phyloP scores from a whole-genome alignment of 1,284 basidiomycete species.

The Megacollybia platyphylla region DNA sequence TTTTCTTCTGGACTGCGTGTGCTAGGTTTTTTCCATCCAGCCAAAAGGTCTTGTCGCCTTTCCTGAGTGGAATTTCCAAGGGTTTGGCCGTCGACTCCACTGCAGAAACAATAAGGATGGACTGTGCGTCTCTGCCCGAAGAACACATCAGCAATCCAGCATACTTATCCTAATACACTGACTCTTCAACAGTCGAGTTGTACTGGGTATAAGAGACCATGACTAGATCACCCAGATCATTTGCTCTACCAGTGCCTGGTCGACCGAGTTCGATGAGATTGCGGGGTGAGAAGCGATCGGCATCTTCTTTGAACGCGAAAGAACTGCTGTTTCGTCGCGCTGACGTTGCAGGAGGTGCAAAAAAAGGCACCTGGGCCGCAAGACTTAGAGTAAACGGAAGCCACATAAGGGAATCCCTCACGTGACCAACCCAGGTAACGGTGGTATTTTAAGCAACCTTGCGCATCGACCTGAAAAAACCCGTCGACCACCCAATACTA shows the following conservation, averaged over 20 bases:
- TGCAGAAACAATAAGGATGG: conserved; percentile 43
- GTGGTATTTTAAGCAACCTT: too few species aligned
- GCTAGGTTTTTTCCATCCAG: conserved; percentile 55
- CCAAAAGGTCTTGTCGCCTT: conserved; percentile 69
- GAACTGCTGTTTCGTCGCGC: too few species aligned
- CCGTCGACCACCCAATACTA: too few species aligned
- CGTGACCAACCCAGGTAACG: too few species aligned
- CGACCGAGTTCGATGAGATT: conserved; percentile 65
- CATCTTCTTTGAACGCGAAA: too few species aligned
- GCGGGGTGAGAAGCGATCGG: conserved; percentile 52
- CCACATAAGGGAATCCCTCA: too few species aligned
- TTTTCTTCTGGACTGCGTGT: conserved; percentile 42
- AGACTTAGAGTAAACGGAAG: too few species aligned
- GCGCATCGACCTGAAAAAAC: too few species aligned
- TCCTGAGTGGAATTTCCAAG: conserved; percentile 39
- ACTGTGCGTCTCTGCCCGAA: conserved; percentile 47
- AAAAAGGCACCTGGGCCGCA: too few species aligned
- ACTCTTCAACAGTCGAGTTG: conserved; percentile 61
- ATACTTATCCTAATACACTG: conserved; percentile 15
- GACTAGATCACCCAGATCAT: conserved; percentile 50
- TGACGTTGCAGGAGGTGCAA: too few species aligned
- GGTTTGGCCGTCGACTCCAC: conserved; percentile 34
- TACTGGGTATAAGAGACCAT: conserved; percentile 60
- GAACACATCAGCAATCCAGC: too few species aligned
- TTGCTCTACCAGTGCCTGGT: conserved; percentile 55